A percentile compares a stretch with the other conserved stretches of the same genome.
phyloP scores from a whole-genome alignment of 2,329 filamentous ascomycete genomes.

The Polytolypa hystricis region DNA sequence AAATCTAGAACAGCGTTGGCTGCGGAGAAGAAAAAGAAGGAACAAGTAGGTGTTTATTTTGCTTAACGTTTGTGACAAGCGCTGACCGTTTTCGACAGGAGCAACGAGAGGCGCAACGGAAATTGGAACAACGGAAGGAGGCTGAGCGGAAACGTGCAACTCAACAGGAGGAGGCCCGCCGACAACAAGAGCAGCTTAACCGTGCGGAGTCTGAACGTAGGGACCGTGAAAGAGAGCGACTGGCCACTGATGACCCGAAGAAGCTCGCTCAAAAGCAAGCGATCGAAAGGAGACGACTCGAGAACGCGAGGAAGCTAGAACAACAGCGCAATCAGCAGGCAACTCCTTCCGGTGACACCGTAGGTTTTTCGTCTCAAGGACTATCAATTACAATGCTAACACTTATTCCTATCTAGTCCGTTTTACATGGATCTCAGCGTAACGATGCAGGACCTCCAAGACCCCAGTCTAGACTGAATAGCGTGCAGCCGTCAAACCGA shows the following conservation, averaged over 20 bases:
- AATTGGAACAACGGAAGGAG: constrained; percentile 70
- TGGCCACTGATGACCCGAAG: constrained; percentile 48
- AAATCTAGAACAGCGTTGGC: constrained; percentile 62
- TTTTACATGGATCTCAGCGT: constrained; percentile 16
- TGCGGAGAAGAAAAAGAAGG: constrained; percentile 70
- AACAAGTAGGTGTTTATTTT: constrained; percentile 41
- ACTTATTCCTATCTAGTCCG: too few species aligned
- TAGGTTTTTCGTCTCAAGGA: too few species aligned
- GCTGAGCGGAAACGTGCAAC: constrained; percentile 64
- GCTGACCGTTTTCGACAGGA: constrained; percentile 40
- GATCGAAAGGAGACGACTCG: constrained; percentile 41
- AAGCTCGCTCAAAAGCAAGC: constrained; percentile 54
- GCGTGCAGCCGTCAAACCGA: constrained; percentile 46
- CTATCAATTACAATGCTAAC: too few species aligned
- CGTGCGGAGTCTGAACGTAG: constrained; percentile 44
- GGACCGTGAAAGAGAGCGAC: constrained; percentile 37
- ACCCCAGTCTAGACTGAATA: constrained; percentile 38
- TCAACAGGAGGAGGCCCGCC: constrained; percentile 48
- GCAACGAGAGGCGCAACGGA: constrained; percentile 66
- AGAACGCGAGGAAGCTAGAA: constrained; percentile 35
- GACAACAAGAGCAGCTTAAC: constrained; percentile 51
- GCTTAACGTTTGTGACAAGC: constrained; percentile 1
- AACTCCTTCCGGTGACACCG: constrained; percentile 24
- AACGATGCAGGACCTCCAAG: constrained; percentile 38
- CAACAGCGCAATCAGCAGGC: constrained; percentile 34